Evolutionary conservation across 176 grass and related monocot genomes (phyloP), one percentile per base, ranked within the genome.

Genomic region (Lolium perenne): DNA sequence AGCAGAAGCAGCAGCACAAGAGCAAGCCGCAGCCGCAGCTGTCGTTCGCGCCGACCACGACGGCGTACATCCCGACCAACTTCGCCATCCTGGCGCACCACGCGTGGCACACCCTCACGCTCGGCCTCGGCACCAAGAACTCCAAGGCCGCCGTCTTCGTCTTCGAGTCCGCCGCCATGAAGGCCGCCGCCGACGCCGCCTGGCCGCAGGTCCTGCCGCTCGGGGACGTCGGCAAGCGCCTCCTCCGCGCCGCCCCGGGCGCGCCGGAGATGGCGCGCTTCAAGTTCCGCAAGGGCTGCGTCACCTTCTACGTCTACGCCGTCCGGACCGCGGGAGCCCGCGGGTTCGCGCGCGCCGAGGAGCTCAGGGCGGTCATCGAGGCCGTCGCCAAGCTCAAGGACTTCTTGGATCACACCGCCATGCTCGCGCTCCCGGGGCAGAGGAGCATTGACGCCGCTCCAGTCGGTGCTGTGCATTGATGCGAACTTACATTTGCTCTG

Each of bases 61-160:
- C 91, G 55, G 85, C 90, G 4, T 98, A 93, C 81, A 86, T 98
- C 66, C 95, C 93, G 32, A 98, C 95, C 63, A 98, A 91, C 87
- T 98, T 95, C 93, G 84, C 95, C n/a, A 93, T 98, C 87, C 91
- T 98, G 25, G 95, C 93, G 35, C 95, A 98, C 73, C 91, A 98
- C 81, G 95, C 95, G 23, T 98, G 95, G 93, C 95, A 91, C 89
- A 98, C 95, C 7, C 84, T 98, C 41, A 98, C 95, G 2, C 93
- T 98, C 14, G 93, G 95, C 0, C 93, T 98, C 56, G 95, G 95
- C 71, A 98, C 95, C 56, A 88, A 69, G 74, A 98, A 98, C 90
- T 95, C 95, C 74, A 98, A 98, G 85, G 95, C 83, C 10, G 81
- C 92, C 29, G 80, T 98, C 5, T 98, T 98, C 77, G 93, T 98